These are phyloP conservation scores for Gypsophila paniculata DNA, from an alignment of 179 eudicot genomes.

Conservation along the genomic window DNA sequence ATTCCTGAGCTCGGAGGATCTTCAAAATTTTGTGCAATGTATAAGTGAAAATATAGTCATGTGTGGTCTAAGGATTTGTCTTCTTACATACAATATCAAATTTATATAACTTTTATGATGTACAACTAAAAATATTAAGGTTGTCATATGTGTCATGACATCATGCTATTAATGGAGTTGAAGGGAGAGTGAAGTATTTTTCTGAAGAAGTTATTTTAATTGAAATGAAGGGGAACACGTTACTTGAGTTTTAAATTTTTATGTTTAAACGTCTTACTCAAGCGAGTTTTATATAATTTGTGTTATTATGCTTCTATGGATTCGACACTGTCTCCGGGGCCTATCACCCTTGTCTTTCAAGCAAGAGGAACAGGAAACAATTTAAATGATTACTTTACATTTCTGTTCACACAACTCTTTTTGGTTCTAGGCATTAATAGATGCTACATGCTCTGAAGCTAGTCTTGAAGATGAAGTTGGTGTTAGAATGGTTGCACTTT, in stretches of 20 bases:
- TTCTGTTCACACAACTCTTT: background rate
- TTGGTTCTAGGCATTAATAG: slow-evolving; percentile 74
- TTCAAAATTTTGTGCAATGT: no score
- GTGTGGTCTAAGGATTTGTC: no score
- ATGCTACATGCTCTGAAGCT: slow-evolving; percentile 59
- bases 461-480: slow-evolving; percentile 87
- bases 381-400: background rate
- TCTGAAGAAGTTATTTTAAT: no score
- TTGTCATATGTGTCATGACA: no score
- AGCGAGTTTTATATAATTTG: background rate
- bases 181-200: no score
- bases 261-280: background rate
- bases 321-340: background rate
- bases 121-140: no score
- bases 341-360: background rate
- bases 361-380: background rate
- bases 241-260: background rate
- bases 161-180: no score
- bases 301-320: background rate
- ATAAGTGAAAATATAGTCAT: no score
- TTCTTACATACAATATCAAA: no score
- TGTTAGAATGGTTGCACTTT: slow-evolving; percentile 88
- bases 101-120: no score
- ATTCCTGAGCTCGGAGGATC: no score
- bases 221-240: background rate